Base-by-base conservation (phyloP, 441 rosid species). In the Erodium moschatum region DNA sequence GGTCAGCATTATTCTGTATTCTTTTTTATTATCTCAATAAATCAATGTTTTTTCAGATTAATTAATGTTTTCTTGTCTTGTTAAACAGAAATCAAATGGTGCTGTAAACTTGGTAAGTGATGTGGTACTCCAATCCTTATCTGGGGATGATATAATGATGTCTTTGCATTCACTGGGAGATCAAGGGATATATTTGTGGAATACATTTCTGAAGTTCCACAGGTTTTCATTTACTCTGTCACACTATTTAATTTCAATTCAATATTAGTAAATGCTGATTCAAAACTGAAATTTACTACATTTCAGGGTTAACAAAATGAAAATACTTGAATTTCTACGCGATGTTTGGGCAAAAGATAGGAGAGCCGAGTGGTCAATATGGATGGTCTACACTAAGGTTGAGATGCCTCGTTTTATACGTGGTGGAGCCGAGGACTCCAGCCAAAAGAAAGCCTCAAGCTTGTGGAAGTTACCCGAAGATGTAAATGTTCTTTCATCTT, bases 321-420 rank as follows among this genome's bases (percentile, higher is more conserved):
- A 79, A 72, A 80, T 92, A 80, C 68, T 93, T 69, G 86, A 85
- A 48, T 83, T 80, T 81, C 83, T 93, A 63, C 78, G 77, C 67
- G 87, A 87, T 67, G 76, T 69, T 69, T 93, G 98, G 98, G 81
- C 89, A 38, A 79, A 71, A 77, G 96, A 93, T 69, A 87, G 96
- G 42, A 87, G 85, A 81, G 91, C 90, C 67, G 98, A 90, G 80
- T 93, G 98, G 97, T 93, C 98, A n/a, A 93, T 89, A 81, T 91
- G 98, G 98, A 89, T 88, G 95, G 93, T 89, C 66, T 87, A 87
- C 78, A 84, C 97, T 2, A 94, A 88, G 75, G 96, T 88, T 75
- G 97, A 94, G 80, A 87, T 94, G 97, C 97, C 97, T 42, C 92
- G 83, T 81, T 94, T 82, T 76, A 85, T 89, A 60, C 86, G 81